These are phyloP conservation scores for Aquilaria sinensis DNA, from an alignment of 345 rosid species.

Conservation along the genomic window DNA sequence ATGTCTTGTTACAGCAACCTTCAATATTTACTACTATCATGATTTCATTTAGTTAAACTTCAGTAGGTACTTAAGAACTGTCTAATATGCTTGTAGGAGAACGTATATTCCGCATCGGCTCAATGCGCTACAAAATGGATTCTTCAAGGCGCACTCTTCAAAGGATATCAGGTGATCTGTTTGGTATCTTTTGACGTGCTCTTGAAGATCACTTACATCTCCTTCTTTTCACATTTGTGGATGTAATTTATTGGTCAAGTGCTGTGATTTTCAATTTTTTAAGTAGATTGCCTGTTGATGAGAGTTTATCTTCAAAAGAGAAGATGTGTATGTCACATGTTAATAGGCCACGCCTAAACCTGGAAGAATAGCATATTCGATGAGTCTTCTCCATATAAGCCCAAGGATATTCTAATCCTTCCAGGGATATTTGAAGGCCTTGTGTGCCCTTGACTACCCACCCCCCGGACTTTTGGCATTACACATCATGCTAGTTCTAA, in stretches of 20 bases:
- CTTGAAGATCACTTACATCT: slow-evolving; percentile 4
- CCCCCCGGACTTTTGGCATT: neutral
- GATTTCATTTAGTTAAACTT: slow-evolving; percentile 6
- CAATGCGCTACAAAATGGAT: slow-evolving; percentile 84
- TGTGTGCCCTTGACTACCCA: too few species aligned
- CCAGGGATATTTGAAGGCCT: too few species aligned
- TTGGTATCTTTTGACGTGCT: neutral
- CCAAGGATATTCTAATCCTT: too few species aligned
- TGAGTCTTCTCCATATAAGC: too few species aligned
- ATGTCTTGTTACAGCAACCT: neutral
- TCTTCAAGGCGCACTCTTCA: slow-evolving; percentile 85
- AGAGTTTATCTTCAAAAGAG: too few species aligned
- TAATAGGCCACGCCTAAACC: too few species aligned
- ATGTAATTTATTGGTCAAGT: neutral
- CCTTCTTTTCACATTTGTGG: slow-evolving; percentile 1
- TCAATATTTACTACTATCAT: slow-evolving; percentile 1
- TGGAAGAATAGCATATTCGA: too few species aligned
- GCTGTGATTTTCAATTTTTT: too few species aligned
- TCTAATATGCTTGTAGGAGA: slow-evolving; percentile 39
- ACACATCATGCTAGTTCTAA: neutral
- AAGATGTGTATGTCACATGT: too few species aligned
- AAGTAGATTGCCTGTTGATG: too few species aligned
- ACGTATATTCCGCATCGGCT: slow-evolving; percentile 80
- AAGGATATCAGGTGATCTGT: slow-evolving; percentile 60
- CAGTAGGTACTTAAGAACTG: neutral